Conservation (phyloP, 495 filamentous ascomycete genomes). For the Penicillium chermesinum region DNA sequence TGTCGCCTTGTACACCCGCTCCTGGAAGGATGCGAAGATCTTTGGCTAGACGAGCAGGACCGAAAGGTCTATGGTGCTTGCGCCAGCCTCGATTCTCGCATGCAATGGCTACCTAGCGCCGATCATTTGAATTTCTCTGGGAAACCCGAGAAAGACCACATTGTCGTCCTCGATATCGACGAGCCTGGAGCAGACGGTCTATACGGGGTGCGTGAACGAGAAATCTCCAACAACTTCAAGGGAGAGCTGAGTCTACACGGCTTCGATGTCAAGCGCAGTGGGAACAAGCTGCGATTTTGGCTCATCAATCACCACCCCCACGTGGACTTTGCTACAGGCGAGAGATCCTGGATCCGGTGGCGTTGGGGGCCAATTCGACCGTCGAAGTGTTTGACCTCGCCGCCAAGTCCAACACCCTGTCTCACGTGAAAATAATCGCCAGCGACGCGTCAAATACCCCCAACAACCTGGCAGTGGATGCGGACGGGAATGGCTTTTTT, state of each 20-base stretch:
- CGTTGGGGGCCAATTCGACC: constrained; percentile 4
- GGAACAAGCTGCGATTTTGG: constrained; percentile 10
- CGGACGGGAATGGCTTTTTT: constrained; percentile 2
- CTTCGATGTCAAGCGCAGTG: constrained; percentile 5
- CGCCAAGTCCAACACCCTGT: neutral
- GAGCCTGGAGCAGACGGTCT: constrained; percentile 3
- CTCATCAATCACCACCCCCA: constrained; percentile 9
- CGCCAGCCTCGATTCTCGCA: neutral
- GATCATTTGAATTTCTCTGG: neutral
- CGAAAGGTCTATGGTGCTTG: constrained; percentile 12
- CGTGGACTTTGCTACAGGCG: constrained; percentile 1
- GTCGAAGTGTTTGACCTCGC: constrained; percentile 11
- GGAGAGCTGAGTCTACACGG: constrained; percentile 4
- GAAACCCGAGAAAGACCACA: constrained; percentile 3
- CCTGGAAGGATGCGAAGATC: constrained; percentile 14
- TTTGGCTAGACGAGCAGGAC: constrained; percentile 7
- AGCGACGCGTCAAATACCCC: constrained; percentile 7
- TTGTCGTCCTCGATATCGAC: constrained; percentile 11
- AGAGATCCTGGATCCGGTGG: constrained; percentile 1
- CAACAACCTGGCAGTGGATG: constrained; percentile 8
- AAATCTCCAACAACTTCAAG: neutral
- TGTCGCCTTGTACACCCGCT: constrained; percentile 6
- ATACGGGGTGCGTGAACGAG: constrained; percentile 1
- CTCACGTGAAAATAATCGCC: constrained; percentile 4
- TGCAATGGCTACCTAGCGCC: constrained; percentile 4